phyloP scores from a whole-genome alignment of 164 flowering plant genomes.

The Malania oleifera region DNA sequence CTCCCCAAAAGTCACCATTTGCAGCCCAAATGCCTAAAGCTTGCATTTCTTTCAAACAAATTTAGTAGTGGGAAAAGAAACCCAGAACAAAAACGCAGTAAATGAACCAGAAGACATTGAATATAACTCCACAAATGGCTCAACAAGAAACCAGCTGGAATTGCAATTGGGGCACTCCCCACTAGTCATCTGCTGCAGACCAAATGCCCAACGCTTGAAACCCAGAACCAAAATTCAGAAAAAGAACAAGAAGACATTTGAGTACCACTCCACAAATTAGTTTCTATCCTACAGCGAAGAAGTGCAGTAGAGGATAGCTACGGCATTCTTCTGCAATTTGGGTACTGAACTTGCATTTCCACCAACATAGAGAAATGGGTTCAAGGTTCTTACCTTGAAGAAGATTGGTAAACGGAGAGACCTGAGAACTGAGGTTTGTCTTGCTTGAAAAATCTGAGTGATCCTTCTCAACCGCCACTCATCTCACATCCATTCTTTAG shows the following conservation, averaged over 20 bases:
- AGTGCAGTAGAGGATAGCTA: not conserved
- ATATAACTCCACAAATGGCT: not conserved
- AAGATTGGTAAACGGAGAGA: slow-evolving; percentile 10
- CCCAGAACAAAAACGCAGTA: slow-evolving; percentile 14
- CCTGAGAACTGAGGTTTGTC: not conserved
- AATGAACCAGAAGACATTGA: not conserved
- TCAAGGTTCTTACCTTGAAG: slow-evolving; percentile 22
- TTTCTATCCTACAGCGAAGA: not conserved
- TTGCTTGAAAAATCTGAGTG: not conserved
- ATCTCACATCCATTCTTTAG: slow-evolving; percentile 23
- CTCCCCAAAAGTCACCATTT: slow-evolving; percentile 26
- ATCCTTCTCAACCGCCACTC: slow-evolving; percentile 4
- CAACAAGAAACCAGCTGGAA: no score
- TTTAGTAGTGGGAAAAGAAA: slow-evolving; percentile 10
- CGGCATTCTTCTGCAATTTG: not conserved
- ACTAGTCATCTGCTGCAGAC: no score
- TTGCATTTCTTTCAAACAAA: slow-evolving; percentile 39
- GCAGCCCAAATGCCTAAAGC: slow-evolving; percentile 44
- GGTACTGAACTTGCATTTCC: not conserved
- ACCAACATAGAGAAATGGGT: slow-evolving; percentile 1
- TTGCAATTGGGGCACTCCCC: no score
- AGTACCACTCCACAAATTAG: not conserved
- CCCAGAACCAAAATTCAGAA: slow-evolving; percentile 14
- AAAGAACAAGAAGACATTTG: not conserved
- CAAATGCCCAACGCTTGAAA: no score